Percentiles rank a stretch among this genome's conserved stretches.
Conservation (phyloP, 2,329 filamentous ascomycete species). For the Raffaelea ambrosiae region DNA sequence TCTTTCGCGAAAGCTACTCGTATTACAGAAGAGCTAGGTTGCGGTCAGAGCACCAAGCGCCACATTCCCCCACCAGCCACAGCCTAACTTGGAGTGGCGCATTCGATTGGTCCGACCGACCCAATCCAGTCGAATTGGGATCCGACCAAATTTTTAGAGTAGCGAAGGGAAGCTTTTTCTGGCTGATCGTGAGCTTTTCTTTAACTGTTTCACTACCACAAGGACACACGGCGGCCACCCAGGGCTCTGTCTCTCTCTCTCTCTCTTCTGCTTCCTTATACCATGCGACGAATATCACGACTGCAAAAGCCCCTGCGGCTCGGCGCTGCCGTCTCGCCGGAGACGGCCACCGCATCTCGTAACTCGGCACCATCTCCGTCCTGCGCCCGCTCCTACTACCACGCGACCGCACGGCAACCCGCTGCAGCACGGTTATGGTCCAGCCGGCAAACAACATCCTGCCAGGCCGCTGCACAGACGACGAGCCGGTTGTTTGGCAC, state of each 20-base stretch:
- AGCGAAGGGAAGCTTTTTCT: background rate
- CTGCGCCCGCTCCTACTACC: background rate
- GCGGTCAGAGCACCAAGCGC: no score
- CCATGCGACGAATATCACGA: constrained; percentile 35
- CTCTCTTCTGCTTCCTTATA: no score
- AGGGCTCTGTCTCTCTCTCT: no score
- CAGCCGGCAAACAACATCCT: background rate
- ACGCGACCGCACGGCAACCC: background rate
- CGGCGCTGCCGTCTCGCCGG: background rate
- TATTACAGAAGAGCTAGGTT: no score
- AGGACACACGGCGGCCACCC: no score
- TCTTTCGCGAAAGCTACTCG: no score
- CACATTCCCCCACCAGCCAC: no score
- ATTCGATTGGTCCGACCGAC: no score
- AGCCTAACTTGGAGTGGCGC: no score
- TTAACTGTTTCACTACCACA: no score
- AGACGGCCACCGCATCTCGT: background rate
- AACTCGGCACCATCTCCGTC: no score
- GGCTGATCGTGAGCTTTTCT: background rate
- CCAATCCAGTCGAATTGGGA: background rate
- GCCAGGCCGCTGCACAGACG: background rate
- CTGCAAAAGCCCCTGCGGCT: constrained; percentile 15
- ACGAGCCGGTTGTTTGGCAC: no score
- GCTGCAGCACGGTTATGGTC: background rate
- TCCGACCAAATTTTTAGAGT: background rate